Evolutionary conservation across 306 rosid genomes (phyloP).

Genomic region (cucumber (Cucumis sativus)): Cucumber_9930_V3 NC_026655.2:5828501-5829000

Average conservation of each 20-base stretch:
- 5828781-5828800: neutral
- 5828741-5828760: neutral
- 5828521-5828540: slow-evolving; percentile 16
- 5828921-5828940: no score
- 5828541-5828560: slow-evolving; percentile 19
- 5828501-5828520: slow-evolving; percentile 9
- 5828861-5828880: no score
- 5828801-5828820: neutral
- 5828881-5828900: no score
- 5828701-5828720: neutral
- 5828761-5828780: neutral
- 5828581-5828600: slow-evolving; percentile 58
- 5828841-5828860: no score
- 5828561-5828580: slow-evolving; percentile 58
- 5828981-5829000: no score
- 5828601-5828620: neutral
- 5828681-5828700: neutral
- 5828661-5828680: neutral
- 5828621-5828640: neutral
- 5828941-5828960: no score
- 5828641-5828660: neutral
- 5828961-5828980: no score
- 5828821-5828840: no score
- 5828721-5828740: neutral
- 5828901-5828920: no score